Evolutionary conservation across 2,329 filamentous ascomycete genomes (phyloP).

Genomic region (Paraphaeosphaeria minitans): DNA sequence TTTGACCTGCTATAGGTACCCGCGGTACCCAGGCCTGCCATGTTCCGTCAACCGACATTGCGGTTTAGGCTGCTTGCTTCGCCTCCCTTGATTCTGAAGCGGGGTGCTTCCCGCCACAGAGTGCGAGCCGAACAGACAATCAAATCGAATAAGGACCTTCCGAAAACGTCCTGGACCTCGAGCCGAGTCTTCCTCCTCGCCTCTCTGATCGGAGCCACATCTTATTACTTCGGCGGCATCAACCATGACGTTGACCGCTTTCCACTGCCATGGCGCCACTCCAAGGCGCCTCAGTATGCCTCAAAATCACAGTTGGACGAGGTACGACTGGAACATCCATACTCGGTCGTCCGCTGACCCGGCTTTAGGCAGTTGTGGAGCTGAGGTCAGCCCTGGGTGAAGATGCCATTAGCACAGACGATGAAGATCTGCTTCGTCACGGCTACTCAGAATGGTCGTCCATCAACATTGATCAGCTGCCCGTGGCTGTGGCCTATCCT

Average conservation of each 20-base stretch:
- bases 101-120: constrained; percentile 32
- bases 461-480: constrained; percentile 66
- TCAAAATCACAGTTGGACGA: constrained; percentile 57
- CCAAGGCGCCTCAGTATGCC: constrained; percentile 53
- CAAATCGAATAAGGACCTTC: constrained; percentile 23
- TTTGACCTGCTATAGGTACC: constrained; percentile 19
- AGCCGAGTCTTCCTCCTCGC: constrained; percentile 55
- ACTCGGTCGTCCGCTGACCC: constrained; percentile 12
- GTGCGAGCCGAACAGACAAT: constrained; percentile 31
- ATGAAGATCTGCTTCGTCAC: constrained; percentile 67
- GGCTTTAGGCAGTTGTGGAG: constrained; percentile 60
- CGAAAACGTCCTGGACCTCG: constrained; percentile 53
- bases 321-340: constrained; percentile 34
- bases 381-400: constrained; percentile 59
- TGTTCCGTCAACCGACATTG: constrained; percentile 41
- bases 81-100: constrained; percentile 34
- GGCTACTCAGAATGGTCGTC: constrained; percentile 75
- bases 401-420: constrained; percentile 66
- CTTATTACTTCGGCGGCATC: constrained; percentile 60
- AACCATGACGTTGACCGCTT: constrained; percentile 45
- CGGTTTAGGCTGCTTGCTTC: constrained; percentile 37
- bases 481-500: constrained; percentile 70
- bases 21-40: constrained; percentile 22
- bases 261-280: constrained; percentile 31
- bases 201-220: constrained; percentile 56